Evolutionary conservation across 2,329 filamentous ascomycete species (phyloP).

Genomic region (Ceratocystis albifundus): DNA sequence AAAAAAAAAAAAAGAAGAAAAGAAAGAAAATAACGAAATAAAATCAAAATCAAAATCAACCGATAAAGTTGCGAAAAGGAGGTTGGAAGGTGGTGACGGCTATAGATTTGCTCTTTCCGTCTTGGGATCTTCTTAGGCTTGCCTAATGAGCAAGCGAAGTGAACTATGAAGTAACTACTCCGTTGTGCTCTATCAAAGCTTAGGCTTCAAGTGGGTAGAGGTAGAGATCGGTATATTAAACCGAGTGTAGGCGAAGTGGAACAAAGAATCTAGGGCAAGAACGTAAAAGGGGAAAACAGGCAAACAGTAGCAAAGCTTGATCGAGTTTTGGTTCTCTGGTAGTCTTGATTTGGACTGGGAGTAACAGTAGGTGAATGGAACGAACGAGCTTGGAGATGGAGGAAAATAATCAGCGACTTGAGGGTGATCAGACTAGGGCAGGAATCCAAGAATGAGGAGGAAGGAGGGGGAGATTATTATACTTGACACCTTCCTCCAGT

Average conservation of each 20-base stretch:
- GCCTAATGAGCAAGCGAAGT: slow-evolving; percentile 6
- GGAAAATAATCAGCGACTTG: neutral
- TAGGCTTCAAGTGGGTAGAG: neutral
- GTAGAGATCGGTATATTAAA: too few species aligned
- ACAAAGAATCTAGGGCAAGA: neutral
- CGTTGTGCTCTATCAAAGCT: neutral
- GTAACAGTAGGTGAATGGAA: neutral
- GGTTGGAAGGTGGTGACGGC: slow-evolving; percentile 13
- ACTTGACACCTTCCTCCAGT: slow-evolving; percentile 2
- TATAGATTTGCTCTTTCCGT: slow-evolving; percentile 7
- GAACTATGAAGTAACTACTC: neutral
- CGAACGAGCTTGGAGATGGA: neutral
- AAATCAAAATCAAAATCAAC: neutral
- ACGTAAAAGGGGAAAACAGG: neutral
- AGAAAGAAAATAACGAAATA: neutral
- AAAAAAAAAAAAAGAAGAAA: neutral
- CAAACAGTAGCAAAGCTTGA: neutral
- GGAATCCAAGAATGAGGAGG: neutral
- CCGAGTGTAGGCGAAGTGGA: neutral
- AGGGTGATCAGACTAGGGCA: neutral
- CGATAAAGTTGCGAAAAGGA: slow-evolving; percentile 10
- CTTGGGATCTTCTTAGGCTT: slow-evolving; percentile 12
- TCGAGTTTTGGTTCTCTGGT: neutral
- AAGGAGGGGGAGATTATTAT: slow-evolving; percentile 6
- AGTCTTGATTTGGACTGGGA: neutral